Percentiles rank a stretch among this genome's conserved stretches.
These are phyloP conservation scores for Carex littledalei DNA, from an alignment of 176 grass and related monocot genomes.

Conservation along the genomic window DNA sequence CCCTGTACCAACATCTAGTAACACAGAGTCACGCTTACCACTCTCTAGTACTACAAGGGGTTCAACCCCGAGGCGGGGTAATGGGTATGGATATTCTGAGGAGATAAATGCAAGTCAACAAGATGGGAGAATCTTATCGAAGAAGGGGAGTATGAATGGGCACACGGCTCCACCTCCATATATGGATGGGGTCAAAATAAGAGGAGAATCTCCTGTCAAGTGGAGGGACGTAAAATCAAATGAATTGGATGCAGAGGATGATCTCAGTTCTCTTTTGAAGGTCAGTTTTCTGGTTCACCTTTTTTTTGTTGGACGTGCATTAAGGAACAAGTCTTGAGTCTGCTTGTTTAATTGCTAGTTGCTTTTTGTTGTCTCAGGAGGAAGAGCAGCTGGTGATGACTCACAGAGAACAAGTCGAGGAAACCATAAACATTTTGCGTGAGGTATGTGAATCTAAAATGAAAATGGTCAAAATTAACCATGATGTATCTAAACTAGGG, in stretches of 20 bases:
- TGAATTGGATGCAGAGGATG: slow-evolving; percentile 32
- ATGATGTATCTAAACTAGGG: background rate
- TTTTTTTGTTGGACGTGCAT: background rate
- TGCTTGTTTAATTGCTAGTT: background rate
- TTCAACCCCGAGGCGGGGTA: background rate
- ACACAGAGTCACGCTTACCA: slow-evolving; percentile 2
- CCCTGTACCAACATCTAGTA: slow-evolving; percentile 1
- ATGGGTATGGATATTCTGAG: slow-evolving; percentile 21
- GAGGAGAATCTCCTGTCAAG: slow-evolving; percentile 13
- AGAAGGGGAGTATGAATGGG: slow-evolving; percentile 10
- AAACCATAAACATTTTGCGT: slow-evolving; percentile 34
- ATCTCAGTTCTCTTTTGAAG: slow-evolving; percentile 42
- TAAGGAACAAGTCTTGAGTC: background rate
- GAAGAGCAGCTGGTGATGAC: slow-evolving; percentile 46
- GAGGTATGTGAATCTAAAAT: slow-evolving; percentile 31
- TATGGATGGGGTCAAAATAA: slow-evolving; percentile 25
- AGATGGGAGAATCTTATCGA: background rate
- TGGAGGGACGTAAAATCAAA: slow-evolving; percentile 31
- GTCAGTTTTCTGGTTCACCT: slow-evolving; percentile 19
- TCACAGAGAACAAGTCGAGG: slow-evolving; percentile 43
- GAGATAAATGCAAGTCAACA: slow-evolving; percentile 16
- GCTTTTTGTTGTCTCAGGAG: slow-evolving; percentile 26
- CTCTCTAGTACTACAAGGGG: slow-evolving; percentile 10
- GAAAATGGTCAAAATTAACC: background rate
- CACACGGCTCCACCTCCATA: background rate